Percentiles rank a stretch among this genome's conserved stretches.
Evolutionary conservation across 2,329 filamentous ascomycete species (phyloP).

Genomic region (Ilyonectria sp.): DNA sequence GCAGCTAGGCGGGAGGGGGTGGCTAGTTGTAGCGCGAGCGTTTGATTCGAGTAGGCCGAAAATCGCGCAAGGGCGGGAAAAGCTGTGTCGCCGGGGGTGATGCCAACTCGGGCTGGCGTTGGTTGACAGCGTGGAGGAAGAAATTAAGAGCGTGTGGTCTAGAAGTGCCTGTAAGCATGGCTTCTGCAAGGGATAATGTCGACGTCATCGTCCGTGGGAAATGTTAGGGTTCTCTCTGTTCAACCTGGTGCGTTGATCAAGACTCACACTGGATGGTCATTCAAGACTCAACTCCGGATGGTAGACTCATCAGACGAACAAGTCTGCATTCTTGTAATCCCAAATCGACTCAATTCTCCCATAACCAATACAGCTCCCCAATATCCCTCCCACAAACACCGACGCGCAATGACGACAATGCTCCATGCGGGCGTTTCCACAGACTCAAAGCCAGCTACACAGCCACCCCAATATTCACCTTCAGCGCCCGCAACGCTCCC

Average conservation of each 20-base stretch:
- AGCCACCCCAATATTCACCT: neutral
- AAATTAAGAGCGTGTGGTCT: no score
- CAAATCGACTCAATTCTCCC: neutral
- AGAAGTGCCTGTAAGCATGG: no score
- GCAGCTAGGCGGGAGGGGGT: neutral
- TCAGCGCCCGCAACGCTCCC: neutral
- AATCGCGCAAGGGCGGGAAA: slow-evolving; percentile 6
- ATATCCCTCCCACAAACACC: no score
- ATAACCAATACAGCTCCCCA: no score
- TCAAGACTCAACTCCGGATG: no score
- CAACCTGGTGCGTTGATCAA: no score
- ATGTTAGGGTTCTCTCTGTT: no score
- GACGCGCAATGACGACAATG: neutral
- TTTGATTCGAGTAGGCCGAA: slow-evolving; percentile 10
- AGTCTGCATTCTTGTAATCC: neutral
- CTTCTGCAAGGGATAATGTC: no score
- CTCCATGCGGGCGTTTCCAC: neutral
- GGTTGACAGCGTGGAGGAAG: neutral
- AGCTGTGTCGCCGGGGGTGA: neutral
- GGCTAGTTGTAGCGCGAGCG: neutral
- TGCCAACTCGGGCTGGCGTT: slow-evolving; percentile 1
- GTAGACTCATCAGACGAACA: no score
- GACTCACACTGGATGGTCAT: no score
- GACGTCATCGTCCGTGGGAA: no score
- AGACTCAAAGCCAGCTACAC: neutral